Base-by-base conservation (phyloP, 2,329 filamentous ascomycete species). In the Pyrenochaeta sp. region DNA sequence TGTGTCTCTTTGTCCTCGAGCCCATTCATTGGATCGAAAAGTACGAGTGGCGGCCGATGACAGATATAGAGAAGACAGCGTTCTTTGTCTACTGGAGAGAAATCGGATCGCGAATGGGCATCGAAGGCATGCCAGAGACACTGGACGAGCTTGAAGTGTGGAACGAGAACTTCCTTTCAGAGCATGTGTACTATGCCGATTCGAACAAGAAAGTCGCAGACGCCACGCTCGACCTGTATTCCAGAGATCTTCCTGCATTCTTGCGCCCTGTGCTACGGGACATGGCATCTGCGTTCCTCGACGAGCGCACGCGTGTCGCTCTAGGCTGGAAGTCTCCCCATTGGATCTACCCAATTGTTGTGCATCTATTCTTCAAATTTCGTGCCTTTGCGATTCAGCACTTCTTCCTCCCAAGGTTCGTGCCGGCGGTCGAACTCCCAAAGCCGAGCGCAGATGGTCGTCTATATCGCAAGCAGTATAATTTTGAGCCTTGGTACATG, bases 401-500 rank as follows among this genome's bases (percentile, higher is more conserved):
- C 32, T 19, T 35, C 6, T 35, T 11, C 32, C 32, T 35, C 7
- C 32, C 32, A 5, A 15, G 32, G 9, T 35, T 35, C n/a, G n/a
- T 9, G 9, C 20, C 20, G 8, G 17, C 20, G 8, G 7, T 21
- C 17, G 18, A 14, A 14, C 17, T 20, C 11, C 17, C 32, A 7
- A 11, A 9, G 17, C 11, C n/a, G 15, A 19, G 11, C 6, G 7
- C 20, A 4, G 32, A 35, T 13, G 32, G 32, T 9, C 17, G 32
- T 6, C 7, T 35, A 8, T 23, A 35, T 11, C 32, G 32, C 6
- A 21, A 4, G 11, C 11, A 23, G n/a, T 35, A 23, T 11, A 21
- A 21, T 6, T 35, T 35, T 20, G 32, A 35, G 18, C 32, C 32
- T 7, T 35, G 32, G 32, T 35, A 35, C 15, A 19, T 35, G 20